phyloP scores from a whole-genome alignment of 164 flowering plant genomes.

The Magnolia kwangsiensis region DNA sequence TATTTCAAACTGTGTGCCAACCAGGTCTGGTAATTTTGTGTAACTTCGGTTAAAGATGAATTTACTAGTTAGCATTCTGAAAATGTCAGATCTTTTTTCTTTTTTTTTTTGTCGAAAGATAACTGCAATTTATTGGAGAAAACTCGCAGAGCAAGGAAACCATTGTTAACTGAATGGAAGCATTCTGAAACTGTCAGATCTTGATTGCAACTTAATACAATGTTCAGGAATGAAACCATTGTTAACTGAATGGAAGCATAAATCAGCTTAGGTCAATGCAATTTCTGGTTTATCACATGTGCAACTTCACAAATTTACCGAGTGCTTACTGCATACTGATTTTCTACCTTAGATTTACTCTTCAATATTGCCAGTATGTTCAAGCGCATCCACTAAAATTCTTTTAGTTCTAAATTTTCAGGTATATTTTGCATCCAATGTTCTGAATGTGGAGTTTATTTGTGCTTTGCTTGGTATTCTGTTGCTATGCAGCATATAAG shows the following conservation, averaged over 20 bases:
- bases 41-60: background rate
- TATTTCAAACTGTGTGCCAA: background rate
- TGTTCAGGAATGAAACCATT: no score
- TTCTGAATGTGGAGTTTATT: background rate
- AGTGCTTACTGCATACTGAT: background rate
- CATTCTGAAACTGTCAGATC: background rate
- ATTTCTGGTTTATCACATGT: background rate
- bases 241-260: background rate
- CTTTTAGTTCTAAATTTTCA: background rate
- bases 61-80: background rate
- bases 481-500: background rate
- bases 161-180: background rate
- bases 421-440: background rate
- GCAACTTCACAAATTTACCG: background rate
- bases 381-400: background rate
- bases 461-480: conserved; percentile 2
- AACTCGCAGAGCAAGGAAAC: no score
- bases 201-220: no score
- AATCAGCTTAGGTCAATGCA: background rate
- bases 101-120: no score
- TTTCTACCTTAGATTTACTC: background rate
- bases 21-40: background rate
- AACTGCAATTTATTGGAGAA: no score
- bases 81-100: background rate
- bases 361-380: no score